These are phyloP conservation scores for Didymella pinodella DNA, from an alignment of 2,329 filamentous ascomycete genomes.

Conservation along the genomic window DNA sequence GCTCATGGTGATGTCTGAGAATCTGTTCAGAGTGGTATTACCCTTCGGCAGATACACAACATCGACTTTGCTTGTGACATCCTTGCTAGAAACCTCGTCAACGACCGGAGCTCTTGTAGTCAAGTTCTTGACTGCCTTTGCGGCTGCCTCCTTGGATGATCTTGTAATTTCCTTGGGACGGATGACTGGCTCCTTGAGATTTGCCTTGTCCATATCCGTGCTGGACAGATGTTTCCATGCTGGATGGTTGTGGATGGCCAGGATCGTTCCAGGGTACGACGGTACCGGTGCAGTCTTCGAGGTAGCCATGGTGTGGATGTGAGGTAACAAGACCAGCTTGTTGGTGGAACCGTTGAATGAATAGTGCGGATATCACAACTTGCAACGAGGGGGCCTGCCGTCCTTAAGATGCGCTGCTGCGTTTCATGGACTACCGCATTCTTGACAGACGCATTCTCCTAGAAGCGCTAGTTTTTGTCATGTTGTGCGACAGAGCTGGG, in stretches of 20 bases:
- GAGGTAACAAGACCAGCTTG: constrained; percentile 13
- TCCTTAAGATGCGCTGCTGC: constrained; percentile 15
- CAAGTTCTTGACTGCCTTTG: constrained; percentile 2
- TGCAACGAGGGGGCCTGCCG: constrained; percentile 10
- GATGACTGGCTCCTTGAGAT: constrained; percentile 7
- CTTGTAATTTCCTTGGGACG: constrained; percentile 4
- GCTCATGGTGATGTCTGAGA: constrained; percentile 14
- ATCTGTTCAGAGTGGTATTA: constrained; percentile 17
- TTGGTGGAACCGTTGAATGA: constrained; percentile 3
- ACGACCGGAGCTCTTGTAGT: neutral
- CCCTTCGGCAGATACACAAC: constrained; percentile 9
- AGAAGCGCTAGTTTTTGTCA: constrained; percentile 11
- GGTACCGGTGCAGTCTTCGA: constrained; percentile 12
- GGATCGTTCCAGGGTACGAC: constrained; percentile 14
- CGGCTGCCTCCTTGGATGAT: neutral
- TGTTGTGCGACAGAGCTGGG: constrained; percentile 19
- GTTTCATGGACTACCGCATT: constrained; percentile 16
- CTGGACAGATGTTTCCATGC: constrained; percentile 18
- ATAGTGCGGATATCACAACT: constrained; percentile 12
- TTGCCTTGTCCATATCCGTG: constrained; percentile 12
- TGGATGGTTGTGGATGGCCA: constrained; percentile 13
- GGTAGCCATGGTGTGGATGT: constrained; percentile 5
- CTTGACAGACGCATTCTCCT: constrained; percentile 6
- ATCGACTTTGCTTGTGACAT: constrained; percentile 1
- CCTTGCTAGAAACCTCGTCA: constrained; percentile 1